phyloP scores from a whole-genome alignment of 345 rosid species.

The Citrus mangshanensis region DNA sequence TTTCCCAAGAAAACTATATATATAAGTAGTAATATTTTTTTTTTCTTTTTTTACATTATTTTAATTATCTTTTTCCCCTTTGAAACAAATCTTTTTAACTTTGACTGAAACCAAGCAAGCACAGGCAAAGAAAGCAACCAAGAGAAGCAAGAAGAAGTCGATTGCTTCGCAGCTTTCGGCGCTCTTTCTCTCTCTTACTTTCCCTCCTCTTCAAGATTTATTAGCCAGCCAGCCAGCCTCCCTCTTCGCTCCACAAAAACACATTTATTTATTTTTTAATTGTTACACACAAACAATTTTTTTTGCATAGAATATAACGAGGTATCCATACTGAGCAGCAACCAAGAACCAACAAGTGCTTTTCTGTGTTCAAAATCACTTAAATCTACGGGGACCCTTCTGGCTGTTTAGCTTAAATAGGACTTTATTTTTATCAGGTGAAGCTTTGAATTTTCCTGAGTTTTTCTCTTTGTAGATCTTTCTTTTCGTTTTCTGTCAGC shows the following conservation, averaged over 20 bases:
- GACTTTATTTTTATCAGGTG: conserved; percentile 16
- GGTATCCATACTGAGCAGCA: conserved; percentile 12
- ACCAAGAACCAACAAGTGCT: not conserved
- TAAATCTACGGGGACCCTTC: conserved; percentile 20
- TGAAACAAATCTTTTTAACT: not conserved
- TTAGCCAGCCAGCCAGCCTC: not conserved
- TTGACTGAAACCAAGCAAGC: conserved; percentile 23
- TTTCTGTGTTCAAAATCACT: conserved; percentile 6
- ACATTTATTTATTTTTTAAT: not conserved
- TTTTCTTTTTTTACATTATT: not conserved
- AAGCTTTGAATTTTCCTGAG: conserved; percentile 11
- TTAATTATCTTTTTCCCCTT: not conserved
- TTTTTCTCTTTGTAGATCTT: conserved; percentile 24
- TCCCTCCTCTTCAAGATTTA: not conserved
- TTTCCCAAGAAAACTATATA: conserved; percentile 23
- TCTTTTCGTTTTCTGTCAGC: conserved; percentile 7
- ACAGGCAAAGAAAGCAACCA: not conserved
- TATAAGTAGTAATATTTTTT: not conserved
- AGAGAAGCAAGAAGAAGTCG: conserved; percentile 10
- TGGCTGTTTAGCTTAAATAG: not conserved
- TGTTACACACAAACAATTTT: not conserved
- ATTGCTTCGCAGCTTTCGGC: conserved; percentile 42
- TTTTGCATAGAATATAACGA: conserved; percentile 1
- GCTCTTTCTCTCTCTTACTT: conserved; percentile 22
- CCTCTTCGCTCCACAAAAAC: not conserved